Conservation (phyloP, 257 asterid species). For the Pogostemon cablin region DNA sequence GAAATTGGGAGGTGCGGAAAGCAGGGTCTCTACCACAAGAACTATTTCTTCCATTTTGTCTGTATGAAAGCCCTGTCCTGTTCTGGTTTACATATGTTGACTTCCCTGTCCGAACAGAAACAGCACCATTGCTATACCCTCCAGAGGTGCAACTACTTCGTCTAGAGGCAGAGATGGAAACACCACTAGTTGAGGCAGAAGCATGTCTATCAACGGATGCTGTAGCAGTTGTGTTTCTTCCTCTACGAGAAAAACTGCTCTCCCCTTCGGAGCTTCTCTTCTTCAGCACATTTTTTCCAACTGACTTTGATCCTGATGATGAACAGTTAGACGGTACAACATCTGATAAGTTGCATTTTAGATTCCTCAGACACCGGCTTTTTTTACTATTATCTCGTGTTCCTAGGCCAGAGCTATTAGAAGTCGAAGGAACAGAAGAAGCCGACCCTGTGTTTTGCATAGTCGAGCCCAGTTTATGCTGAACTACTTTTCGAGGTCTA, state of each 20-base stretch:
- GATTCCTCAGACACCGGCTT: constrained; percentile 43
- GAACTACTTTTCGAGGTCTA: constrained; percentile 34
- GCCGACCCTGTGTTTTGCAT: constrained; percentile 36
- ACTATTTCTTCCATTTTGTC: constrained; percentile 40
- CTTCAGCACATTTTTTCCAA: constrained; percentile 40
- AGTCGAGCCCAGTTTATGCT: constrained; percentile 24
- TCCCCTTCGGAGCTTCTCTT: constrained; percentile 55
- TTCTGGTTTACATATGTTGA: constrained; percentile 38
- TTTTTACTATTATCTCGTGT: constrained; percentile 36
- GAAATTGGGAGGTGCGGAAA: constrained; percentile 30
- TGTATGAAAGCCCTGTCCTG: constrained; percentile 38
- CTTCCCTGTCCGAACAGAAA: constrained; percentile 51
- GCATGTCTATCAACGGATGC: not conserved
- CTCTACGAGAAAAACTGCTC: constrained; percentile 48
- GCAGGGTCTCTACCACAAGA: constrained; percentile 40
- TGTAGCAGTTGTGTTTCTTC: constrained; percentile 36
- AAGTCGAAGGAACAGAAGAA: constrained; percentile 40
- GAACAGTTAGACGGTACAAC: constrained; percentile 42
- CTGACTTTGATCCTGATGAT: constrained; percentile 41
- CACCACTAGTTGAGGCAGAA: constrained; percentile 42
- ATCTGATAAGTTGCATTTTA: constrained; percentile 51
- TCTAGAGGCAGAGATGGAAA: constrained; percentile 47
- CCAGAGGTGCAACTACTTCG: constrained; percentile 38
- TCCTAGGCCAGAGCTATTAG: constrained; percentile 36
- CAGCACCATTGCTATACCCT: constrained; percentile 34